phyloP scores from a whole-genome alignment of 1,139 yeast species.

The Nakaseomyces bracarensis region DNA sequence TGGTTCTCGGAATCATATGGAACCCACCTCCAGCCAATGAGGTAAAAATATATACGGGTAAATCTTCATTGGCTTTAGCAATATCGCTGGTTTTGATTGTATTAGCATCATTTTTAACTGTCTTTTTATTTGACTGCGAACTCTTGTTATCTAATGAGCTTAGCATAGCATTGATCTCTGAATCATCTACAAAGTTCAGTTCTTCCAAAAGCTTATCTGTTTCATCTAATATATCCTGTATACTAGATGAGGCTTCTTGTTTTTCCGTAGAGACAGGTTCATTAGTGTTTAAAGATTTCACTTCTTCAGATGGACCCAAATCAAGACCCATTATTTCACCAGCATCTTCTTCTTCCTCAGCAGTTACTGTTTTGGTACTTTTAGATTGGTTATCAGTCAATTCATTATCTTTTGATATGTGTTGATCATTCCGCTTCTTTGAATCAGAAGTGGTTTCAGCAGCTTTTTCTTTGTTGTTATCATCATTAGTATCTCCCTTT shows the following conservation, averaged over 20 bases:
- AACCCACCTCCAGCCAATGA: constrained; percentile 85
- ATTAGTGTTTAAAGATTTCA: neutral
- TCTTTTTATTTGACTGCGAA: neutral
- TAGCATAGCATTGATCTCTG: constrained; percentile 25
- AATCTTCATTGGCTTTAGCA: constrained; percentile 29
- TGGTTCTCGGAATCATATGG: constrained; percentile 75
- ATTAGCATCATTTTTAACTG: neutral
- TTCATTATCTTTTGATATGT: neutral
- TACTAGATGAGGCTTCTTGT: constrained; percentile 4
- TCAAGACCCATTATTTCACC: constrained; percentile 4
- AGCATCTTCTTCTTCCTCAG: neutral
- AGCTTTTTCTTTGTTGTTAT: too few species aligned
- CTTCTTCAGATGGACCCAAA: constrained; percentile 1
- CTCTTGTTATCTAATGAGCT: constrained; percentile 12
- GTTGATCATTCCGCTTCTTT: neutral
- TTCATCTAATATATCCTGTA: constrained; percentile 20
- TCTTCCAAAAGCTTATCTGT: constrained; percentile 24
- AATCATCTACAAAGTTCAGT: constrained; percentile 19
- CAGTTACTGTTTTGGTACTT: neutral
- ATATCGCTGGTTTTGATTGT: constrained; percentile 15
- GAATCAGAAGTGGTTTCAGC: neutral
- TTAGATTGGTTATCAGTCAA: neutral
- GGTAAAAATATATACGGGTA: constrained; percentile 70
- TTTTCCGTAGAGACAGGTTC: neutral
- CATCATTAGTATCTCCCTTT: too few species aligned